phyloP scores from a whole-genome alignment of 2,329 filamentous ascomycete genomes.

The Nothomitra cinnamomea region DNA sequence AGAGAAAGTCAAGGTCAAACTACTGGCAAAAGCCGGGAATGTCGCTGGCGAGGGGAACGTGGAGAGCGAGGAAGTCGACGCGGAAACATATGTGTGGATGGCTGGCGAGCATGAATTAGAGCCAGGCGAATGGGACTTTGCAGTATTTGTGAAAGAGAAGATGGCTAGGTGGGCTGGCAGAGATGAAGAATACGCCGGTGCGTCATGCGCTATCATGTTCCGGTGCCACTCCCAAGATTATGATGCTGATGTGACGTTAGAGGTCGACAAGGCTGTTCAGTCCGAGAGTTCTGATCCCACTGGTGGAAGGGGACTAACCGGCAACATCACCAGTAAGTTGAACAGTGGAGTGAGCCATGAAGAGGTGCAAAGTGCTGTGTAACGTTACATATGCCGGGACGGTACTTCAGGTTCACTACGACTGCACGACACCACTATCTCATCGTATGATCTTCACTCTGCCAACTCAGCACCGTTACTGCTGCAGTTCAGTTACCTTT shows the following conservation, averaged over 20 bases:
- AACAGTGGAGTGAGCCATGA: not conserved
- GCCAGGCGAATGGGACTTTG: conserved; percentile 71
- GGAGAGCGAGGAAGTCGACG: conserved; percentile 29
- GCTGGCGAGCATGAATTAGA: conserved; percentile 37
- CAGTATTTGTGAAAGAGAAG: conserved; percentile 64
- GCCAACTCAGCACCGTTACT: too few species aligned
- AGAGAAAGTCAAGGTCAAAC: conserved; percentile 27
- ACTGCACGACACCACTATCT: not conserved
- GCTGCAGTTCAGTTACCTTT: too few species aligned
- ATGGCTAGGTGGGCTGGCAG: conserved; percentile 39
- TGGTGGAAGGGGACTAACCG: not conserved
- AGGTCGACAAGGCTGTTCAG: conserved; percentile 3
- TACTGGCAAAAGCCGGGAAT: conserved; percentile 19
- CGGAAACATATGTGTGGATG: conserved; percentile 50
- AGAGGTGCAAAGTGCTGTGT: not conserved
- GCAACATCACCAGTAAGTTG: not conserved
- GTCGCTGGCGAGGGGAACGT: conserved; percentile 27
- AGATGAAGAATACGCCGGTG: conserved; percentile 26
- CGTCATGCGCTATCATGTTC: not conserved
- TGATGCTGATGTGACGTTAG: not conserved
- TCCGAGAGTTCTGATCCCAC: not conserved
- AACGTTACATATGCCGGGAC: not conserved
- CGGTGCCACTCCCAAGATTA: not conserved
- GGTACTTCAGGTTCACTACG: not conserved
- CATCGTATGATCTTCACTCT: not conserved